Evolutionary conservation across 2,329 filamentous ascomycete species (phyloP).

Genomic region (Sporothrix mexicana): DNA sequence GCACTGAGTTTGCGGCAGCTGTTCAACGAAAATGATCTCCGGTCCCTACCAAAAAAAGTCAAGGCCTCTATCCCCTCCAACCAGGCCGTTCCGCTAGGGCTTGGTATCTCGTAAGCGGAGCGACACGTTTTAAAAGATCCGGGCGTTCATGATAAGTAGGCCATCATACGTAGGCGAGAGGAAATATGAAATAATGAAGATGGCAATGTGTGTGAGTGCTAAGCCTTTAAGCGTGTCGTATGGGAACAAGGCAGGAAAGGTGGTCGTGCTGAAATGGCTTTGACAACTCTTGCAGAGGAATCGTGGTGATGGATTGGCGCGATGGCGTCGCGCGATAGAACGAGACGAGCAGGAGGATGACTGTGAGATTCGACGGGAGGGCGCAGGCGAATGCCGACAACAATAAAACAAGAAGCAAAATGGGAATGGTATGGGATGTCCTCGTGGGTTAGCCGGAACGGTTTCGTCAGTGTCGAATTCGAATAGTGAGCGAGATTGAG

Average conservation of each 20-base stretch:
- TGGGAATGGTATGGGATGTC: too few relatives aligned
- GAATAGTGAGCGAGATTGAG: background rate
- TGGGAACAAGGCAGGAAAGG: too few relatives aligned
- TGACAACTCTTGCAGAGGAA: too few relatives aligned
- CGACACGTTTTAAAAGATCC: constrained; percentile 11
- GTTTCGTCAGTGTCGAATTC: background rate
- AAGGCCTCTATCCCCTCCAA: constrained; percentile 24
- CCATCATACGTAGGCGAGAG: constrained; percentile 25
- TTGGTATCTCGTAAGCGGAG: constrained; percentile 12
- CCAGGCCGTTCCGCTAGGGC: constrained; percentile 20
- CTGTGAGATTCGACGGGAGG: background rate
- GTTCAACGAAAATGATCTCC: background rate
- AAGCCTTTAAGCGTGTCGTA: too few relatives aligned
- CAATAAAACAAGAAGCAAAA: too few relatives aligned
- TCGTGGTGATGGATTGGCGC: background rate
- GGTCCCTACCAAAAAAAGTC: background rate
- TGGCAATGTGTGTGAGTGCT: background rate
- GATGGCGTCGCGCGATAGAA: background rate
- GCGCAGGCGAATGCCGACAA: background rate
- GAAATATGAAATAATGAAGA: background rate
- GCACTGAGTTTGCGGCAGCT: background rate
- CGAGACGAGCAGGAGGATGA: background rate
- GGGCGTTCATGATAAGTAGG: constrained; percentile 30
- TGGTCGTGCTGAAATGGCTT: too few relatives aligned
- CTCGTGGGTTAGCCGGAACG: background rate